Percentiles rank a stretch among this genome's conserved stretches.
Evolutionary conservation across 1,139 yeast genomes (phyloP).

Genomic region (Geotrichum reessii): DNA sequence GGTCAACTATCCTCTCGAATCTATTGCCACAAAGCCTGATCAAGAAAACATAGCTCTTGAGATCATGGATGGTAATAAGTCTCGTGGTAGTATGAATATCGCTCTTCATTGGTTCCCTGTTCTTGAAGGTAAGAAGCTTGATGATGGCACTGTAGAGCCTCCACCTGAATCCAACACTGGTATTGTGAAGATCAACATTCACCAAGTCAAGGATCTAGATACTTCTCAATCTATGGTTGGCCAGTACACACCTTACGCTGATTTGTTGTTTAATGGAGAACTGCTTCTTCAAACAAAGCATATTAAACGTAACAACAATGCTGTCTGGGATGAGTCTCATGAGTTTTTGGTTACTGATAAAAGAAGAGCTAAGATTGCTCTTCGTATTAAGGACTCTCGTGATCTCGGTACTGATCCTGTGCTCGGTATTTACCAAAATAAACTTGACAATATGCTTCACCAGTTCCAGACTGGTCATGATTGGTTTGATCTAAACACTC

Average conservation of each 20-base stretch:
- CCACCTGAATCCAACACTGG: conserved; percentile 95
- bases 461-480: conserved; percentile 68
- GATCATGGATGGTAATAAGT: conserved; percentile 68
- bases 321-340: conserved; percentile 58
- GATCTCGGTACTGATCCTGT: conserved; percentile 57
- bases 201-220: conserved; percentile 69
- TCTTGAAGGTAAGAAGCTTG: conserved; percentile 64
- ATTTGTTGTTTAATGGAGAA: conserved; percentile 60
- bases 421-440: conserved; percentile 41
- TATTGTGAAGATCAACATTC: conserved; percentile 65
- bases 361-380: conserved; percentile 59
- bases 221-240: conserved; percentile 60
- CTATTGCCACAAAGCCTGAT: conserved; percentile 50
- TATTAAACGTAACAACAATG: conserved; percentile 58
- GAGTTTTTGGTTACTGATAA: conserved; percentile 76
- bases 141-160: conserved; percentile 80
- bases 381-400: conserved; percentile 61
- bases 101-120: conserved; percentile 77
- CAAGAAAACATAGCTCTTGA: conserved; percentile 50
- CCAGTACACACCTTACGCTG: conserved; percentile 62
- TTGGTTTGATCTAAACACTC: conserved; percentile 64
- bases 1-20: conserved; percentile 67
- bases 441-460: conserved; percentile 67
- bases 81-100: conserved; percentile 66
- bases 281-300: conserved; percentile 51